Evolutionary conservation across 1,139 yeast genomes (phyloP).

Genomic region (Hemisphaericaspora xylofermentans): DNA sequence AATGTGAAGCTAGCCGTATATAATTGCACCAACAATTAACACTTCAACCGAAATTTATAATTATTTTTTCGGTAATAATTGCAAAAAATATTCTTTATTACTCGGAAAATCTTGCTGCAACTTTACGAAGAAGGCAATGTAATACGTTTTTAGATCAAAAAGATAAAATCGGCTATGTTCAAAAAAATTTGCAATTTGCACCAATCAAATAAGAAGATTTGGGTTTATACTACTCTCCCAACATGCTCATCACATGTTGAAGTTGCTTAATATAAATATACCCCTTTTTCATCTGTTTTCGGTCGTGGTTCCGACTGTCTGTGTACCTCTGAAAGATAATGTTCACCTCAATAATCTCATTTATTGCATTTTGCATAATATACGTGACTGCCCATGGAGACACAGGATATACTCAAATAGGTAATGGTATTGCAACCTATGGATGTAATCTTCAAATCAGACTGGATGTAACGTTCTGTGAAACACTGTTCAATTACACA

Average conservation of each 20-base stretch:
- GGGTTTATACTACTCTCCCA: too few species aligned
- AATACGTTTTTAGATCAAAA: slow-evolving; percentile 1
- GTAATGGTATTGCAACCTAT: slow-evolving; percentile 8
- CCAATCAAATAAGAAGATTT: slow-evolving; percentile 1
- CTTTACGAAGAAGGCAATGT: too few species aligned
- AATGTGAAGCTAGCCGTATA: too few species aligned
- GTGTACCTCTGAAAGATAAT: background rate
- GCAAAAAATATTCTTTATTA: background rate
- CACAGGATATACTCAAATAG: slow-evolving; percentile 1
- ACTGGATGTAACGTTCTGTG: slow-evolving; percentile 3
- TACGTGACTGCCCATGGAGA: background rate
- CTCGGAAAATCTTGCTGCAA: too few species aligned
- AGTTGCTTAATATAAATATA: too few species aligned
- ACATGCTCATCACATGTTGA: background rate
- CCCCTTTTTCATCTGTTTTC: background rate
- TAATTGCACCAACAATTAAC: too few species aligned
- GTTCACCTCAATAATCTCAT: background rate
- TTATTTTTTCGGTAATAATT: background rate
- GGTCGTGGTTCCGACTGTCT: background rate
- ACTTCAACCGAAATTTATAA: too few species aligned
- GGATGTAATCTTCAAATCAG: slow-evolving; percentile 19
- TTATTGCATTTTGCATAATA: background rate
- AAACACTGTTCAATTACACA: slow-evolving; percentile 2
- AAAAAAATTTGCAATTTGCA: background rate
- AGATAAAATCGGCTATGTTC: slow-evolving; percentile 1